phyloP scores from a whole-genome alignment of 768 basidiomycete species.

The Trametes meyenii region DNA sequence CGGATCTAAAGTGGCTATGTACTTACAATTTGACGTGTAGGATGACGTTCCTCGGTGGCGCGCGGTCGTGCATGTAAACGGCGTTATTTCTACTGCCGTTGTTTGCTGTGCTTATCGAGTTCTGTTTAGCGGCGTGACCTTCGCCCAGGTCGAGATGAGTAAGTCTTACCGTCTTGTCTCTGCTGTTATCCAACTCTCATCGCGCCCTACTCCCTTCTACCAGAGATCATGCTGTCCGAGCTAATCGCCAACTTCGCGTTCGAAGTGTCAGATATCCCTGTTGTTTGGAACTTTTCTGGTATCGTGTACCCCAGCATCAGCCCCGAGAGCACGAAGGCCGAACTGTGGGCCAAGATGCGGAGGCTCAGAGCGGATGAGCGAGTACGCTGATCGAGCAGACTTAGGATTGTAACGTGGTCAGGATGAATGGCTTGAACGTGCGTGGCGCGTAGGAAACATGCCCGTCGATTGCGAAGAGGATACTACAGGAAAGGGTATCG shows the following conservation, averaged over 20 bases:
- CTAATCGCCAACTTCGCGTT: constrained; percentile 34
- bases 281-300: constrained; percentile 33
- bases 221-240: constrained; percentile 35
- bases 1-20: not conserved
- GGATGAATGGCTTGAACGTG: no score
- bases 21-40: not conserved
- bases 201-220: not conserved
- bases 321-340: constrained; percentile 16
- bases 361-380: not conserved
- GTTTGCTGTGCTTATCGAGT: not conserved
- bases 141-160: constrained; percentile 33
- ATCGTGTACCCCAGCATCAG: constrained; percentile 31
- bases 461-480: no score
- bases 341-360: constrained; percentile 29
- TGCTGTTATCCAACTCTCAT: constrained; percentile 30
- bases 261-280: constrained; percentile 26
- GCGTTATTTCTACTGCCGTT: no score
- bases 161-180: constrained; percentile 13
- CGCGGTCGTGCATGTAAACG: constrained; percentile 15
- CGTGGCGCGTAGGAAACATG: no score
- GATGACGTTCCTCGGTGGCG: constrained; percentile 12
- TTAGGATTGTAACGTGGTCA: no score
- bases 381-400: no score
- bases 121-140: constrained; percentile 26
- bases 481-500: no score